These are phyloP conservation scores for Venturia asperata DNA, from an alignment of 2,329 filamentous ascomycete genomes.

Conservation along the genomic window DNA sequence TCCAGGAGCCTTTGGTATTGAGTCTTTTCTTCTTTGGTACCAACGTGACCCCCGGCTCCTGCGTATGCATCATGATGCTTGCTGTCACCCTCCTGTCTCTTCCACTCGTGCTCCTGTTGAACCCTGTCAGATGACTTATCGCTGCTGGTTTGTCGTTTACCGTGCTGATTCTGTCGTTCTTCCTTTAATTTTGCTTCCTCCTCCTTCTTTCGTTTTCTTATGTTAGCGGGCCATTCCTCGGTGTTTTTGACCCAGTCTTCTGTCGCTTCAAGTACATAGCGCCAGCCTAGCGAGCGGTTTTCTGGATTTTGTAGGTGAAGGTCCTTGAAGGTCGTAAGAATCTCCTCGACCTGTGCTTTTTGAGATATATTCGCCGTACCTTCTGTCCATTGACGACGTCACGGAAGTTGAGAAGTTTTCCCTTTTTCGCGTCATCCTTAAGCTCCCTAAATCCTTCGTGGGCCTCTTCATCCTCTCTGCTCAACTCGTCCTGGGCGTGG, in stretches of 20 bases:
- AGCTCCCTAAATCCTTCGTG: constrained; percentile 27
- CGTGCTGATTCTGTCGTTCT: constrained; percentile 22
- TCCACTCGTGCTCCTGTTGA: constrained; percentile 27
- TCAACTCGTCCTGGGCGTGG: constrained; percentile 26
- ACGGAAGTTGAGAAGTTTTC: constrained; percentile 35
- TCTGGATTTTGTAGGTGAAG: constrained; percentile 40
- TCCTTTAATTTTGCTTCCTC: constrained; percentile 29
- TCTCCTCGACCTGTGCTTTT: not conserved
- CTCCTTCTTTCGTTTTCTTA: constrained; percentile 33
- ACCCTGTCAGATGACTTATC: constrained; percentile 20
- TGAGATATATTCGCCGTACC: not conserved
- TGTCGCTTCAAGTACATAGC: constrained; percentile 43
- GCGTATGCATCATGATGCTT: constrained; percentile 36
- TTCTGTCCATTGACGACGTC: constrained; percentile 30
- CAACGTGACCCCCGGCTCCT: constrained; percentile 23
- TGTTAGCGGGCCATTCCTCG: constrained; percentile 44
- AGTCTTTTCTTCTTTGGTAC: constrained; percentile 20
- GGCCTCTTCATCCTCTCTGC: constrained; percentile 28
- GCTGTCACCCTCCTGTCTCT: constrained; percentile 27
- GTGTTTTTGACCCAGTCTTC: constrained; percentile 45
- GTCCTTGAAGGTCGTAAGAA: constrained; percentile 28
- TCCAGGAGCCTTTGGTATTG: constrained; percentile 30
- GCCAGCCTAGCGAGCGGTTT: constrained; percentile 42
- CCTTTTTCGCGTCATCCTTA: constrained; percentile 24
- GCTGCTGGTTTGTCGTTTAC: constrained; percentile 19